These are phyloP conservation scores for Populus hybrid DNA, from an alignment of 441 rosid species.

Conservation along the genomic window DNA sequence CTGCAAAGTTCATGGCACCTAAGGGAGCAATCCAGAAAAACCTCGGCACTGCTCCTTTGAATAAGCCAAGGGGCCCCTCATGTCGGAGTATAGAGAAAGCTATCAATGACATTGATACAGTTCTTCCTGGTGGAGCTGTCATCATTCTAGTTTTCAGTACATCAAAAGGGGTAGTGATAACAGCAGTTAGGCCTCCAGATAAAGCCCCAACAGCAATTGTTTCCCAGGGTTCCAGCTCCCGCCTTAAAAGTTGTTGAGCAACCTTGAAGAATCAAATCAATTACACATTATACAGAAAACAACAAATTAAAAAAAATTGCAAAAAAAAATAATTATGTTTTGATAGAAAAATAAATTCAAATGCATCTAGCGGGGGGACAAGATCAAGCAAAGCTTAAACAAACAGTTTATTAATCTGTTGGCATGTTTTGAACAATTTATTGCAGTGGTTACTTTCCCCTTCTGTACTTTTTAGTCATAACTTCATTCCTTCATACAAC, in stretches of 20 bases:
- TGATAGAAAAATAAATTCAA: not conserved
- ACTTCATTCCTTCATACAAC: not conserved
- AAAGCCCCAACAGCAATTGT: slow-evolving; percentile 83
- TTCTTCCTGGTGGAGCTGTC: slow-evolving; percentile 82
- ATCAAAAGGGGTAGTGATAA: slow-evolving; percentile 86
- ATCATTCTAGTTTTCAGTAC: slow-evolving; percentile 98
- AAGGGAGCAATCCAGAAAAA: slow-evolving; percentile 99
- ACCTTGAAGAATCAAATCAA: slow-evolving; percentile 36
- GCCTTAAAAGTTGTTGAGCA: slow-evolving; percentile 61
- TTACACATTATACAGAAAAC: not conserved
- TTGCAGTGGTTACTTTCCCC: not conserved
- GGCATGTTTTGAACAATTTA: not conserved
- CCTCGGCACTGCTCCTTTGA: slow-evolving; percentile 91
- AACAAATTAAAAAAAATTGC: not conserved
- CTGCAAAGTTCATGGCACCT: slow-evolving; percentile 99
- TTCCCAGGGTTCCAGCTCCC: slow-evolving; percentile 97
- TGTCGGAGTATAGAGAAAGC: slow-evolving; percentile 65
- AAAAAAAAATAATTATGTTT: not conserved
- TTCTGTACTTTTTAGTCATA: not conserved
- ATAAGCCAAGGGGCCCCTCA: slow-evolving; percentile 90
- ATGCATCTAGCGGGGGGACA: not conserved
- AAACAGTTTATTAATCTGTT: not conserved
- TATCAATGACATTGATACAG: slow-evolving; percentile 74
- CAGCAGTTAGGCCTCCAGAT: slow-evolving; percentile 94
- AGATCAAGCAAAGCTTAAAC: not conserved